These are phyloP conservation scores for Stemphylium vesicarium DNA, from an alignment of 2,329 filamentous ascomycete genomes.

Conservation along the genomic window DNA sequence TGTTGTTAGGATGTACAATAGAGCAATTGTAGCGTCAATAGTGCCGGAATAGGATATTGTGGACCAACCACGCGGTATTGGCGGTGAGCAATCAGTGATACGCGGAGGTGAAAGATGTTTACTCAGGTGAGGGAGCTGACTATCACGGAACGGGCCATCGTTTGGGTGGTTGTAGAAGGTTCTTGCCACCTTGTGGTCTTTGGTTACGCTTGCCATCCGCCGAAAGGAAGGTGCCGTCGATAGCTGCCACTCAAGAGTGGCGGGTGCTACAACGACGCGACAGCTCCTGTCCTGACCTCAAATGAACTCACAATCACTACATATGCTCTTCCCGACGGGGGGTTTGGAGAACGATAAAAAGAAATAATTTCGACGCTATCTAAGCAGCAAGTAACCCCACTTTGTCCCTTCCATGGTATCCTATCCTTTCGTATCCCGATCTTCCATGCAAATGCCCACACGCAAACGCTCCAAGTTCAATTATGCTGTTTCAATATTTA, in stretches of 20 bases:
- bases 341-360: not conserved
- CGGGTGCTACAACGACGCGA: too few species aligned
- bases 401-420: conserved; percentile 15
- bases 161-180: not conserved
- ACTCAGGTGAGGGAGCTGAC: not conserved
- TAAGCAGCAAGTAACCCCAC: conserved; percentile 7
- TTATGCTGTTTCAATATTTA: conserved; percentile 20
- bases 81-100: not conserved
- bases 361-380: conserved; percentile 7
- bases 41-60: conserved; percentile 12
- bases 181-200: too few species aligned
- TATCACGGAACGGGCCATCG: conserved; percentile 5
- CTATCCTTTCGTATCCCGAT: conserved; percentile 13
- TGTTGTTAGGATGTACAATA: not conserved
- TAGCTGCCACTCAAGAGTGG: not conserved
- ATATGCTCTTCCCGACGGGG: not conserved
- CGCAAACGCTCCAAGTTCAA: conserved; percentile 24
- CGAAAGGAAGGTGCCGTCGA: not conserved
- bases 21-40: not conserved
- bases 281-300: not conserved
- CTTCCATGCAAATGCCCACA: conserved; percentile 27
- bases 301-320: not conserved
- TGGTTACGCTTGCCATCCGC: not conserved
- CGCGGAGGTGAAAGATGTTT: not conserved
- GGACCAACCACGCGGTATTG: conserved; percentile 3